Evolutionary conservation across 495 filamentous ascomycete species (phyloP).

Genomic region (Acidiella bohemica): DNA sequence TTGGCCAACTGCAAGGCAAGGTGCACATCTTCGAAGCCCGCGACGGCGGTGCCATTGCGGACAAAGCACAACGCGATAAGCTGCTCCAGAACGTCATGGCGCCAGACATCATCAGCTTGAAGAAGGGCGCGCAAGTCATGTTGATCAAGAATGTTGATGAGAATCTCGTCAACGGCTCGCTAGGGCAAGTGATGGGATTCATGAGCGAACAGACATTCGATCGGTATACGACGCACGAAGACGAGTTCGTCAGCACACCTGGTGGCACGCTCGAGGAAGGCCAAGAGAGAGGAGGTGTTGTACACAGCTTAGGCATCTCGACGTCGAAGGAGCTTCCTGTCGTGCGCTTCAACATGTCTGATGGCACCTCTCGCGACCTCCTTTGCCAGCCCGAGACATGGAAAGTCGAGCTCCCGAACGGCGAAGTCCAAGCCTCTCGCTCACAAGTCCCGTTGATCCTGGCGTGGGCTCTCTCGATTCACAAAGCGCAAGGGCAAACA

Average conservation of each 20-base stretch:
- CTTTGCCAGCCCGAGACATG: slow-evolving; percentile 77
- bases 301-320: slow-evolving; percentile 27
- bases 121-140: slow-evolving; percentile 94
- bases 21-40: slow-evolving; percentile 50
- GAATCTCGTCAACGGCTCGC: slow-evolving; percentile 79
- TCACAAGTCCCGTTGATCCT: slow-evolving; percentile 74
- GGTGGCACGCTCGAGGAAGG: slow-evolving; percentile 28
- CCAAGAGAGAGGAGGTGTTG: slow-evolving; percentile 29
- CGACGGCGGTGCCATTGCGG: slow-evolving; percentile 63
- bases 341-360: slow-evolving; percentile 65
- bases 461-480: slow-evolving; percentile 92
- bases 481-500: slow-evolving; percentile 96
- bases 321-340: slow-evolving; percentile 50
- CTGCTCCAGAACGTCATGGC: slow-evolving; percentile 88
- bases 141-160: slow-evolving; percentile 99
- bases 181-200: slow-evolving; percentile 74
- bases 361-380: slow-evolving; percentile 63
- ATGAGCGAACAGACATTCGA: slow-evolving; percentile 75
- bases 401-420: slow-evolving; percentile 94
- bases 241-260: slow-evolving; percentile 25
- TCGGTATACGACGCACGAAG: slow-evolving; percentile 42
- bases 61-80: slow-evolving; percentile 55
- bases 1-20: slow-evolving; percentile 56
- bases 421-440: slow-evolving; percentile 80
- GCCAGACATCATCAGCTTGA: slow-evolving; percentile 58